phyloP scores from a whole-genome alignment of 176 grass and related monocot genomes.

The Avena atlantica region DNA sequence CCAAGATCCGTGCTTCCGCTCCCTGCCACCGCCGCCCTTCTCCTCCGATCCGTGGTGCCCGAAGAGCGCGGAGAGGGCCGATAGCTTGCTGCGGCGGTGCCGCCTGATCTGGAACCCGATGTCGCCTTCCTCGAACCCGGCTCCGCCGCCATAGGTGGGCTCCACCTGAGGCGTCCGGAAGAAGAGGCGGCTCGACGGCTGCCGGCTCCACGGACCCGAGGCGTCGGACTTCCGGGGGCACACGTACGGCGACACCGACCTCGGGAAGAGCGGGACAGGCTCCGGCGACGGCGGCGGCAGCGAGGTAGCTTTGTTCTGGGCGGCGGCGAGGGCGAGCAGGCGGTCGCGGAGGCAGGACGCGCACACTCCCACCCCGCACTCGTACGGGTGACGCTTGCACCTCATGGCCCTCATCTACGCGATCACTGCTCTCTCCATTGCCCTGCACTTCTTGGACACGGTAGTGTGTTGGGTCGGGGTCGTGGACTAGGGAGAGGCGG shows the following conservation, averaged over 20 bases:
- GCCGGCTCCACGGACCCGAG: constrained; percentile 7
- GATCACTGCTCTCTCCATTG: constrained; percentile 1
- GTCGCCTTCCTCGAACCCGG: constrained; percentile 47
- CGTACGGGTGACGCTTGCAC: constrained; percentile 83
- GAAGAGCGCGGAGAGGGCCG: constrained; percentile 59
- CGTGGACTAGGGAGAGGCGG: neutral
- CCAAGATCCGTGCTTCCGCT: constrained; percentile 60
- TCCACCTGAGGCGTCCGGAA: constrained; percentile 78
- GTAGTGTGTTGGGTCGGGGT: neutral
- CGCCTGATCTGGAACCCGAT: constrained; percentile 48
- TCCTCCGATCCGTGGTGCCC: constrained; percentile 40
- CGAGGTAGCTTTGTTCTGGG: constrained; percentile 68
- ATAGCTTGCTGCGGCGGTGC: constrained; percentile 48
- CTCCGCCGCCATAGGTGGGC: constrained; percentile 32
- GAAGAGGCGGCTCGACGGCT: constrained; percentile 56
- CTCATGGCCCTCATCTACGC: constrained; percentile 49
- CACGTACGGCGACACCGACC: constrained; percentile 65
- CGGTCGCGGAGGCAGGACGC: constrained; percentile 88
- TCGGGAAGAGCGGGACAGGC: constrained; percentile 32
- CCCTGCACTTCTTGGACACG: neutral
- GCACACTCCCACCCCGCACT: constrained; percentile 71
- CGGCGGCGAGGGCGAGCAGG: constrained; percentile 70
- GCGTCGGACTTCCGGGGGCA: constrained; percentile 53
- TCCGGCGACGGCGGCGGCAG: neutral
- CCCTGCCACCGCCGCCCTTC: neutral